phyloP scores from a whole-genome alignment of 2,329 filamentous ascomycete species.

The Trichophyton benhamiae region DNA sequence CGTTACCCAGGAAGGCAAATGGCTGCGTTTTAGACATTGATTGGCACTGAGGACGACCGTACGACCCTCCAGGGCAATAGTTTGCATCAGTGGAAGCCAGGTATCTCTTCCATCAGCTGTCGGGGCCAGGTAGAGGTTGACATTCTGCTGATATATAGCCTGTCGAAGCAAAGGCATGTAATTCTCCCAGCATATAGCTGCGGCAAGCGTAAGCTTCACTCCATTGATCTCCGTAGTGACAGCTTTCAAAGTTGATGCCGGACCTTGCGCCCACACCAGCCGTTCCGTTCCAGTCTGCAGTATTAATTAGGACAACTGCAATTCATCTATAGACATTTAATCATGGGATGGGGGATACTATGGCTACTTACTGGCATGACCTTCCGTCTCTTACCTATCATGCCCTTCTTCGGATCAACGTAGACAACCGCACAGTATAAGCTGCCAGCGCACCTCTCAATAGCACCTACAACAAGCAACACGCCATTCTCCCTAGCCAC shows the following conservation, averaged over 20 bases:
- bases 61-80: slow-evolving; percentile 66
- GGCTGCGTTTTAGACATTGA: slow-evolving; percentile 56
- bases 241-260: slow-evolving; percentile 63
- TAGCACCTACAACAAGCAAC: slow-evolving; percentile 66
- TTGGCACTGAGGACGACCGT: slow-evolving; percentile 80
- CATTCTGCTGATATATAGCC: slow-evolving; percentile 73
- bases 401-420: slow-evolving; percentile 59
- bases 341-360: too few relatives aligned
- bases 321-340: too few relatives aligned
- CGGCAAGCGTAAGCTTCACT: slow-evolving; percentile 64
- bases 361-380: slow-evolving; percentile 62
- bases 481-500: slow-evolving; percentile 67
- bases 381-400: slow-evolving; percentile 77
- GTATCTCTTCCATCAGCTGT: slow-evolving; percentile 75
- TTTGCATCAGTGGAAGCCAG: slow-evolving; percentile 73
- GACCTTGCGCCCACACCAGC: slow-evolving; percentile 79
- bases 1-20: slow-evolving; percentile 47
- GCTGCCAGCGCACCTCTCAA: slow-evolving; percentile 70
- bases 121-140: slow-evolving; percentile 82
- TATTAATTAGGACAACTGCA: not conserved
- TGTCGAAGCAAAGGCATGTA: slow-evolving; percentile 87
- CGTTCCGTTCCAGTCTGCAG: slow-evolving; percentile 64
- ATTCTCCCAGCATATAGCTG: slow-evolving; percentile 93
- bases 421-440: slow-evolving; percentile 76
- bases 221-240: slow-evolving; percentile 69